phyloP scores from a whole-genome alignment of 257 asterid species.

The Linderniella brevidens region DNA sequence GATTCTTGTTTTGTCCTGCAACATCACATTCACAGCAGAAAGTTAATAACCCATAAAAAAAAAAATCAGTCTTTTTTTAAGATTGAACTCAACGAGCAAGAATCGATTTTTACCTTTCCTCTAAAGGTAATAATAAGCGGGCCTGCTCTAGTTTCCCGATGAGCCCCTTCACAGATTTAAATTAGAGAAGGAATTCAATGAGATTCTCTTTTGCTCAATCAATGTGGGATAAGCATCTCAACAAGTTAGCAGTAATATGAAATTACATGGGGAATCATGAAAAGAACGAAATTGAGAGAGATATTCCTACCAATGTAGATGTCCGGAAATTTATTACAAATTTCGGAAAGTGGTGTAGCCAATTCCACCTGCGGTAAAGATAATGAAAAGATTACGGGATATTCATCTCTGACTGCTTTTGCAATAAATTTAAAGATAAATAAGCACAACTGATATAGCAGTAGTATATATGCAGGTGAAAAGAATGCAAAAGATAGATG shows the following conservation, averaged over 20 bases:
- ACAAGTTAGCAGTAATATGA: background rate
- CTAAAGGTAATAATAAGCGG: constrained; percentile 35
- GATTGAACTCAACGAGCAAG: background rate
- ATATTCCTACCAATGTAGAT: constrained; percentile 48
- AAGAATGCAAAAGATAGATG: background rate
- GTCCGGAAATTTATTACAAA: constrained; percentile 47
- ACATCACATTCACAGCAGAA: too few species aligned
- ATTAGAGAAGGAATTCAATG: too few species aligned
- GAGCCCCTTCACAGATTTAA: constrained; percentile 28
- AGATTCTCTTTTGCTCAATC: too few species aligned
- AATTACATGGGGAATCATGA: background rate
- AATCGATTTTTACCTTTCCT: constrained; percentile 39
- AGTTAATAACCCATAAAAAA: too few species aligned
- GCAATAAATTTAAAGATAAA: too few species aligned
- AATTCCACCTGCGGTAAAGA: constrained; percentile 39
- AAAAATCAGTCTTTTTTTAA: background rate
- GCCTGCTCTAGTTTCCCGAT: constrained; percentile 53
- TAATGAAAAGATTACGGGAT: background rate
- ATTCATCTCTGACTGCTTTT: background rate
- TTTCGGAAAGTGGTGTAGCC: constrained; percentile 59
- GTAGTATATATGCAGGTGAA: too few species aligned
- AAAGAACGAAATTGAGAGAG: background rate
- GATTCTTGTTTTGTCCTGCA: too few species aligned
- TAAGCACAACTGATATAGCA: too few species aligned
- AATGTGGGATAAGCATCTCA: too few species aligned